phyloP scores from a whole-genome alignment of 139 green algal genomes.

The Asterochloris sp. region DNA sequence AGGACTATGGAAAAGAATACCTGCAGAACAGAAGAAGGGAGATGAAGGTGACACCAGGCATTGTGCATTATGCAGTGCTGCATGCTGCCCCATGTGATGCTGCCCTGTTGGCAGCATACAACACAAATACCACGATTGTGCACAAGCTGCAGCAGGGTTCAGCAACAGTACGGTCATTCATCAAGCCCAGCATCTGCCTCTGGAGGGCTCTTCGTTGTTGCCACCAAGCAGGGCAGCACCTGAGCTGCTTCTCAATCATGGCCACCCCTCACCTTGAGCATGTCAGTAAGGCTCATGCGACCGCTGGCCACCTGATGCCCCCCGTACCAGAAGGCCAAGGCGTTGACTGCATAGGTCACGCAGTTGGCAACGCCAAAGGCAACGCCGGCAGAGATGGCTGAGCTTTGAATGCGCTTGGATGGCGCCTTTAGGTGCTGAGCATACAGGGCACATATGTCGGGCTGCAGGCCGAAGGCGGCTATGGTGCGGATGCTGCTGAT shows the following conservation, averaged over 20 bases:
- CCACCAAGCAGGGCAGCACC: not conserved
- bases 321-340: conserved; percentile 54
- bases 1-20: conserved; percentile 79
- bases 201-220: not conserved
- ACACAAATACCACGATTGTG: not conserved
- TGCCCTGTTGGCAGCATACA: not conserved
- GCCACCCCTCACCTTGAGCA: conserved; percentile 52
- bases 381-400: conserved; percentile 29
- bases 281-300: conserved; percentile 53
- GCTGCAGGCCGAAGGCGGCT: conserved; percentile 17
- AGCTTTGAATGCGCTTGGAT: conserved; percentile 24
- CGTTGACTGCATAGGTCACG: conserved; percentile 67
- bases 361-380: conserved; percentile 47
- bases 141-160: not conserved
- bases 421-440: conserved; percentile 19
- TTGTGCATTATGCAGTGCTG: not conserved
- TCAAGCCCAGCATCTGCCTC: not conserved
- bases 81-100: not conserved
- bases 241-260: not conserved
- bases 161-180: not conserved
- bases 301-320: conserved; percentile 35
- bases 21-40: conserved; percentile 9
- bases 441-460: conserved; percentile 3
- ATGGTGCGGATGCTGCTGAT: conserved; percentile 62
- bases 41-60: too few relatives aligned